phyloP scores from a whole-genome alignment of 1,139 yeast genomes.

The Scheffersomyces quercinus region DNA sequence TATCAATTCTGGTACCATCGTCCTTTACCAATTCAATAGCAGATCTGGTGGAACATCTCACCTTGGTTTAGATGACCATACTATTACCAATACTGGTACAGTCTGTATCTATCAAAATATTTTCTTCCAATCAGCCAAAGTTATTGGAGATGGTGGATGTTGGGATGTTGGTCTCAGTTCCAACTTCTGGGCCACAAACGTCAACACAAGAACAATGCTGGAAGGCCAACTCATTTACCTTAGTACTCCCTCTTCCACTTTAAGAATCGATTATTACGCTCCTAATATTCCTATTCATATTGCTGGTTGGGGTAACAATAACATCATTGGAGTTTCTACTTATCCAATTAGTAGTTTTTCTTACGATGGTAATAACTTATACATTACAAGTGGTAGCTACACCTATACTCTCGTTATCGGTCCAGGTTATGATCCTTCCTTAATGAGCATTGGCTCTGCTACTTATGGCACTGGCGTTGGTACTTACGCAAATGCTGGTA shows the following conservation, averaged over 20 bases:
- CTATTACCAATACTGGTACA: conserved; percentile 14
- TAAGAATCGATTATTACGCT: conserved; percentile 12
- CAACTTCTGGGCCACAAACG: conserved; percentile 12
- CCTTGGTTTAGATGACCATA: background rate
- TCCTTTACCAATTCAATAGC: conserved; percentile 5
- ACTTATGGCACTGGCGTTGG: conserved; percentile 1
- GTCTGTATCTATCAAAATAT: conserved; percentile 15
- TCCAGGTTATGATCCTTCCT: conserved; percentile 1
- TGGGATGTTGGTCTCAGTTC: conserved; percentile 15
- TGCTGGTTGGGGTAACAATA: conserved; percentile 18
- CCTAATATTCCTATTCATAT: conserved; percentile 9
- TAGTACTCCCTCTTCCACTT: conserved; percentile 4
- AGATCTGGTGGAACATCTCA: conserved; percentile 9
- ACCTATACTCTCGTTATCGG: conserved; percentile 1
- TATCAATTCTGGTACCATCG: conserved; percentile 11
- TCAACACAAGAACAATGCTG: conserved; percentile 5
- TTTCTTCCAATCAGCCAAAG: conserved; percentile 12
- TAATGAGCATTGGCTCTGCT: conserved; percentile 1
- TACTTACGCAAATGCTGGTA: background rate
- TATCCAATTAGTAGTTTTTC: conserved; percentile 3
- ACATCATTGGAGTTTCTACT: too few species aligned
- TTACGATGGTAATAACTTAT: conserved; percentile 1
- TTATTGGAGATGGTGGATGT: conserved; percentile 17
- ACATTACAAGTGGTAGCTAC: conserved; percentile 1
- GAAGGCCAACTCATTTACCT: conserved; percentile 12